Conservation (phyloP, 768 basidiomycete species). For the Podaxis sp. region DNA sequence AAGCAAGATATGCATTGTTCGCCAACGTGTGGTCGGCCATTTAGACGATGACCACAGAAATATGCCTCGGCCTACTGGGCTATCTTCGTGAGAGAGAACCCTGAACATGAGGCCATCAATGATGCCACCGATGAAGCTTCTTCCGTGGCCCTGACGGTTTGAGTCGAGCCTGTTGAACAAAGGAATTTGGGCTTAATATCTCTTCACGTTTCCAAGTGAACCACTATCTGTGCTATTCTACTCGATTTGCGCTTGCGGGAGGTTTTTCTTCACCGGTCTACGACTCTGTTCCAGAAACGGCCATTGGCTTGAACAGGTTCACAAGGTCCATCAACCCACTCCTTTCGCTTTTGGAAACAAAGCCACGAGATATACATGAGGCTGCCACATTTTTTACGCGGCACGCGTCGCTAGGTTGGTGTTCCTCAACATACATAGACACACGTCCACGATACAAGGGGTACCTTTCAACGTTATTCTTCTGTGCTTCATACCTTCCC, state of each 20-base stretch:
- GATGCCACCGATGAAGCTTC: slow-evolving; percentile 1
- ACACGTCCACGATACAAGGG: slow-evolving; percentile 2
- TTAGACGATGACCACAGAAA: background rate
- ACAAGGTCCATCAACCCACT: slow-evolving; percentile 11
- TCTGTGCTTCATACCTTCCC: slow-evolving; percentile 5
- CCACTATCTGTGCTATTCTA: background rate
- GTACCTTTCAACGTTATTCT: background rate
- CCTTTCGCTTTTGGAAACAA: slow-evolving; percentile 13
- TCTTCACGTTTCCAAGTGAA: background rate
- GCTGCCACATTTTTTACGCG: slow-evolving; percentile 12
- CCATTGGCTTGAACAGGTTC: background rate
- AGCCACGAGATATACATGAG: slow-evolving; percentile 14
- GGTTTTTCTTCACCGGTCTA: background rate
- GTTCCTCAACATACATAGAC: slow-evolving; percentile 13
- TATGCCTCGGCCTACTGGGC: background rate
- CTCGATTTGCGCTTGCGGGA: background rate
- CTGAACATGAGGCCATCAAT: slow-evolving; percentile 14
- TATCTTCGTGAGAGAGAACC: slow-evolving; percentile 15
- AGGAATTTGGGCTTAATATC: background rate
- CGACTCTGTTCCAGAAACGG: slow-evolving; percentile 8
- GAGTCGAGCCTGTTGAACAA: background rate
- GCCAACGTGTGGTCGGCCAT: background rate
- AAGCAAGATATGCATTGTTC: background rate
- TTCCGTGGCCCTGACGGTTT: background rate
- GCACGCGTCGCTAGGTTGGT: slow-evolving; percentile 9